These are phyloP conservation scores for Volvox reticuliferus DNA, from an alignment of 139 green algal species.

Conservation along the genomic window DNA sequence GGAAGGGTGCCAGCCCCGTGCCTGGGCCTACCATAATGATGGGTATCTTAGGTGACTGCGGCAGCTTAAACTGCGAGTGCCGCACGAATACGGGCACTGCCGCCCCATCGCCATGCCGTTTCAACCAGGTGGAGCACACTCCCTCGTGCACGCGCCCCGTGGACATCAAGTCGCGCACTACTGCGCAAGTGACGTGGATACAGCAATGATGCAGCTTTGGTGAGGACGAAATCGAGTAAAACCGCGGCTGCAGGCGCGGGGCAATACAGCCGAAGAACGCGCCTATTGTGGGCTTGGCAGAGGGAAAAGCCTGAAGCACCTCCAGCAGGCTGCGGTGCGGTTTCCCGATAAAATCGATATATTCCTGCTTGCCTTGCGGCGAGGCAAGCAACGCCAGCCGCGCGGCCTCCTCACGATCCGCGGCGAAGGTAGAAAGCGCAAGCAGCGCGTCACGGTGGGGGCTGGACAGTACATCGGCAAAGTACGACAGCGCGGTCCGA, in stretches of 20 bases:
- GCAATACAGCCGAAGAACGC: constrained; percentile 92
- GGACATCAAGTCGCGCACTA: constrained; percentile 75
- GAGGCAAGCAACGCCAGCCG: constrained; percentile 75
- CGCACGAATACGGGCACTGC: constrained; percentile 87
- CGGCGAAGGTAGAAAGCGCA: constrained; percentile 81
- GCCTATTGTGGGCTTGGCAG: constrained; percentile 80
- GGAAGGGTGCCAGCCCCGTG: constrained; percentile 97
- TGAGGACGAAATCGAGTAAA: constrained; percentile 93
- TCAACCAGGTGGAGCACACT: constrained; percentile 78
- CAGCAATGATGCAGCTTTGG: constrained; percentile 65
- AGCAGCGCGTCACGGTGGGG: constrained; percentile 83
- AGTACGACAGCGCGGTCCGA: constrained; percentile 74
- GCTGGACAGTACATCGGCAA: constrained; percentile 85
- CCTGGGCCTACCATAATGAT: constrained; percentile 98
- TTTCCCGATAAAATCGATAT: constrained; percentile 73
- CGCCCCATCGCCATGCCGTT: constrained; percentile 36
- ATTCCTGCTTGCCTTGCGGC: constrained; percentile 80
- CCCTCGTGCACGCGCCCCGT: constrained; percentile 84
- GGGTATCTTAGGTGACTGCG: constrained; percentile 71
- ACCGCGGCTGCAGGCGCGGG: constrained; percentile 87
- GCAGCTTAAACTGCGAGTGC: constrained; percentile 91
- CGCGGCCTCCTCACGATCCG: constrained; percentile 61
- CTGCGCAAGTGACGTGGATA: constrained; percentile 89
- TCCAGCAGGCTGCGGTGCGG: constrained; percentile 74
- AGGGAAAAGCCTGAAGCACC: constrained; percentile 90